A percentile compares a stretch with the other conserved stretches of the same genome.
These are phyloP conservation scores for Viridothelium virens DNA, from an alignment of 495 filamentous ascomycete species.

Conservation along the genomic window DNA sequence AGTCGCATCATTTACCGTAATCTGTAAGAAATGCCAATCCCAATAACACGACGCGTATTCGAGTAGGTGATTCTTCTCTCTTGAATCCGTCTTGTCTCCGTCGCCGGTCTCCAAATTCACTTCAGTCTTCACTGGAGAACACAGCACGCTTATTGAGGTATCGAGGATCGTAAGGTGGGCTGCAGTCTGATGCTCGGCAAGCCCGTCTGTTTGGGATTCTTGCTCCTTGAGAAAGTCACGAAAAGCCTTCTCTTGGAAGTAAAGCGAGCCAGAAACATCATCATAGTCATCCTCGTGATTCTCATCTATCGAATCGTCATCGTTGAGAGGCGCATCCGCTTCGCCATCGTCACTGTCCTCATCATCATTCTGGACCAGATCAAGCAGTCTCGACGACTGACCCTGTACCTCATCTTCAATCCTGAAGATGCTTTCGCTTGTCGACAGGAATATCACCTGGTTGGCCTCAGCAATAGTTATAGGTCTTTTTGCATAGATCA, in stretches of 20 bases:
- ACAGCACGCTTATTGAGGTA: conserved; percentile 3
- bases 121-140: background rate
- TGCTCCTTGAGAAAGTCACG: conserved; percentile 10
- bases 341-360: conserved; percentile 3
- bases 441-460: background rate
- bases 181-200: background rate
- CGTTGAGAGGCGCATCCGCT: conserved; percentile 2
- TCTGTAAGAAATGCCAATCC: conserved; percentile 6
- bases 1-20: conserved; percentile 1
- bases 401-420: conserved; percentile 6
- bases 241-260: conserved; percentile 8
- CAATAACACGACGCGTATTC: conserved; percentile 9
- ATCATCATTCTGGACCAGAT: conserved; percentile 1
- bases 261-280: conserved; percentile 3
- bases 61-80: background rate
- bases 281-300: conserved; percentile 2
- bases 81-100: background rate
- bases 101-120: background rate
- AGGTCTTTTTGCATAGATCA: conserved; percentile 5
- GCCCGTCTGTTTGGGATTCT: background rate
- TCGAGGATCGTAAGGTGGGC: conserved; percentile 7
- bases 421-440: conserved; percentile 1
- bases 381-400: conserved; percentile 9
- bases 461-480: conserved; percentile 4
- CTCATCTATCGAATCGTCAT: conserved; percentile 1